phyloP scores from a whole-genome alignment of 768 basidiomycete species.

The Kondoa malvinella region DNA sequence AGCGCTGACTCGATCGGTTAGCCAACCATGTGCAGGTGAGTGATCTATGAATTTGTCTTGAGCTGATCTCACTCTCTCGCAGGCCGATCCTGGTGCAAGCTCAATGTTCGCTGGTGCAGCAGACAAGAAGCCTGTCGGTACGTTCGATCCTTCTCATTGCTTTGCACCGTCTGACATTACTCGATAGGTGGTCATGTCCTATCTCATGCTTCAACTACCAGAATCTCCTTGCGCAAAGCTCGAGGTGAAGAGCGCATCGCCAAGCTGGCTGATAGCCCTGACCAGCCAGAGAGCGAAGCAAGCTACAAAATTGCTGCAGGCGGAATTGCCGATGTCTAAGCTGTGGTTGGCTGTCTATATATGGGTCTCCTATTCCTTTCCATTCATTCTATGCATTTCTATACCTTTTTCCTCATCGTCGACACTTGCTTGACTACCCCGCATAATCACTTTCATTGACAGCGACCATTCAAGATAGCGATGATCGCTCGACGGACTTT shows the following conservation, averaged over 20 bases:
- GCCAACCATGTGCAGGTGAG: background rate
- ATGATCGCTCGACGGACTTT: background rate
- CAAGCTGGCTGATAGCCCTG: slow-evolving; percentile 8
- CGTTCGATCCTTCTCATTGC: background rate
- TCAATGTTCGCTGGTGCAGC: slow-evolving; percentile 92
- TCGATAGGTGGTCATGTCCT: slow-evolving; percentile 20
- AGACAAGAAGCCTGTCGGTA: slow-evolving; percentile 51
- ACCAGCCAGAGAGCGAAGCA: slow-evolving; percentile 3
- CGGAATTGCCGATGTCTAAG: background rate
- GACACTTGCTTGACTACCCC: no score
- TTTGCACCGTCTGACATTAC: no score
- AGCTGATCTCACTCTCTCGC: slow-evolving; percentile 9
- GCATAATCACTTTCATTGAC: no score
- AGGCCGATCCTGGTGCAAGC: slow-evolving; percentile 85
- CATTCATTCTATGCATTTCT: no score
- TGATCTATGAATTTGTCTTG: background rate
- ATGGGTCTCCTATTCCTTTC: no score
- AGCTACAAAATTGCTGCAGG: background rate
- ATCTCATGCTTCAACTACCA: slow-evolving; percentile 19
- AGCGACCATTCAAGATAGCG: background rate
- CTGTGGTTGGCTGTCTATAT: no score
- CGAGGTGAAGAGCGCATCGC: slow-evolving; percentile 20
- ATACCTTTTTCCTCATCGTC: no score
- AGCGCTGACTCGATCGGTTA: background rate
- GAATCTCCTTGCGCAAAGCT: slow-evolving; percentile 21